Base-by-base conservation (phyloP, 441 rosid genomes). In the Adansonia madagascariensis region DNA sequence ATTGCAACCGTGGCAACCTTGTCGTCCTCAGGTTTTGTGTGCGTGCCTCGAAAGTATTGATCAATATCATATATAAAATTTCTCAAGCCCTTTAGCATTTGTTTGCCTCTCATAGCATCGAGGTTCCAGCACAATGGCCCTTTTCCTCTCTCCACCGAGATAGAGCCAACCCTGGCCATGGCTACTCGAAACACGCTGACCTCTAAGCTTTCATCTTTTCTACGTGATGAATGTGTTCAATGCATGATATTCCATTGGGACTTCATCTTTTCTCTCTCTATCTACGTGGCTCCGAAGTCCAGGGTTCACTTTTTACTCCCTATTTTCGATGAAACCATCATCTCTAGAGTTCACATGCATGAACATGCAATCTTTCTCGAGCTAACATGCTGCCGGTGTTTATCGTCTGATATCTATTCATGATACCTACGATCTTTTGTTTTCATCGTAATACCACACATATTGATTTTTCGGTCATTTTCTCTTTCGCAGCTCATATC, bases 401-500 rank as follows among this genome's bases (percentile, higher is more conserved):
- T 35, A 35, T 53, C 12, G 39, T 39, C 11, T 3, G 59, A 56
- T 56, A 39, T 35, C 10, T 12, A 44, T 18, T 35, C 35, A 41
- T 4, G 10, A 59, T 20, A 43, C 43, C 76, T 43, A 20, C 14
- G 2, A 1, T 62, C 17, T 10, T 7, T 24, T 53, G 15, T 64
- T 56, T 47, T 20, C 8, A 18, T 57, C 55, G 6, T 6, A 43
- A 39, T 31, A 41, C 35, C 24, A 22, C 2, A 2, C 49, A 27
- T 27, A 27, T 2, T 27, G 35, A 64, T 52, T 24, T 71, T 52
- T 52, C 55, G 47, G 59, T 15, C 18, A 52, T 66, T 69, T 72
- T 59, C 64, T 75, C 56, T 50, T 76, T 35, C 6, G 66, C 94
- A 91, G 95, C 88, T 89, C 77, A 82, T 87, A 79, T 89, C 90